Conservation (phyloP, 140 eudicot species). For the Senecio squalidus region DNA sequence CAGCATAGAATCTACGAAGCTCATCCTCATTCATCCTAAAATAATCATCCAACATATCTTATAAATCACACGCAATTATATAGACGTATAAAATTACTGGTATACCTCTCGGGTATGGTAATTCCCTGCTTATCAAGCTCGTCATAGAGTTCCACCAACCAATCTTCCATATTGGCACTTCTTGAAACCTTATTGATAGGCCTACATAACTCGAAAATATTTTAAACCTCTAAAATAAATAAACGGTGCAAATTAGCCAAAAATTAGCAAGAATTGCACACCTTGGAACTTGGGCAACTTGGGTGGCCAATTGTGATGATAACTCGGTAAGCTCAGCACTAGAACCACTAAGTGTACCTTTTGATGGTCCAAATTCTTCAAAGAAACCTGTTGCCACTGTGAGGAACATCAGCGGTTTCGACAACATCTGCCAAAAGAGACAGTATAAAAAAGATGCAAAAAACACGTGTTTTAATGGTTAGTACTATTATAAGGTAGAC, state of each 20-base stretch:
- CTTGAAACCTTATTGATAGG: slow-evolving; percentile 19
- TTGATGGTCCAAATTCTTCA: slow-evolving; percentile 24
- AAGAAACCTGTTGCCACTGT: slow-evolving; percentile 55
- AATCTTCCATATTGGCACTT: slow-evolving; percentile 27
- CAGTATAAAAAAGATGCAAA: slow-evolving; percentile 4
- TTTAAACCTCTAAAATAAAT: background rate
- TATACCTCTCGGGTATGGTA: slow-evolving; percentile 61
- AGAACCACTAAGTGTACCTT: slow-evolving; percentile 36
- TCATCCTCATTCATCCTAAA: slow-evolving; percentile 61
- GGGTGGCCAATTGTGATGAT: slow-evolving; percentile 21
- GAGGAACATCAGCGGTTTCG: slow-evolving; percentile 67
- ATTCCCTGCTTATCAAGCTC: slow-evolving; percentile 68
- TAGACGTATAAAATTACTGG: background rate
- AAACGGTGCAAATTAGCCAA: background rate
- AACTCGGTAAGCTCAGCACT: slow-evolving; percentile 35
- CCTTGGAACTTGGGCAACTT: slow-evolving; percentile 32
- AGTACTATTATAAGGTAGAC: background rate
- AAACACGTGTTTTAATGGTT: background rate
- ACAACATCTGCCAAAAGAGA: slow-evolving; percentile 37
- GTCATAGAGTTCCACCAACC: slow-evolving; percentile 43
- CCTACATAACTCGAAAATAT: slow-evolving; percentile 21
- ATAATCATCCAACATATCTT: slow-evolving; percentile 9
- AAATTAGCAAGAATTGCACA: slow-evolving; percentile 20
- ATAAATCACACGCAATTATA: background rate
- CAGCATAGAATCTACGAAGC: slow-evolving; percentile 54